Evolutionary conservation across 495 filamentous ascomycete genomes (phyloP), one percentile per base, ranked within the genome.

Genomic region (Penicillium samsonianum): DNA sequence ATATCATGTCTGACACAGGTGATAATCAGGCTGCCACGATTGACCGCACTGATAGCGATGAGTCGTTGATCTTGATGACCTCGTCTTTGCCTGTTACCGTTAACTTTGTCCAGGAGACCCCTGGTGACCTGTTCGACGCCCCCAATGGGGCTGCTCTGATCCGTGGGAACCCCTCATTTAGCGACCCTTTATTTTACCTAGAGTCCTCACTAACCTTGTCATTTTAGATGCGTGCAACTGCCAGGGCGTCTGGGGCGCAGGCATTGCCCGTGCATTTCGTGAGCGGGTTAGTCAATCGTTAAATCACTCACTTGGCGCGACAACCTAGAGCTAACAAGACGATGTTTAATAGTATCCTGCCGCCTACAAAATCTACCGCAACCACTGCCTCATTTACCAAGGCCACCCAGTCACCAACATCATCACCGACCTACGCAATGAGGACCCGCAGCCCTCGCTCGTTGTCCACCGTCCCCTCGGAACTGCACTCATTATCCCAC

Each of bases 201-300:
- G 23, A 12, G 20, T 25, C 4, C 17, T n/a, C 19, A 53, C 60
- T 67, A 17, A 62, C 17, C 11, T 4, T 17, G 0, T 1, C 22
- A 25, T 17, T 14, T 17, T 52, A 80, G 78, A 82, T 53, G 77
- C 79, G 12, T 80, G 78, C 63, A 82, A 80, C 63, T 65, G 65
- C 26, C 60, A 65, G 16, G 79, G 79, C 8, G 50, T 41, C 1
- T 82, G 79, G 79, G 78, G 78, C 0, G 61, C 58, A 1, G 79
- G 77, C 2, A 73, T 82, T 40, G 79, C 78, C 4, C 44, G 46
- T 19, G 52, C 40, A 0, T 80, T 81, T 53, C 65, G 61, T 12
- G 37, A 53, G 4, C 68, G 66, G 45, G 78, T 77, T 55, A n/a
- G 58, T 50, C 3, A n/a, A 40, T 14, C 23, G 8, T 28, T 8